phyloP scores from a whole-genome alignment of 2,329 filamentous ascomycete species.

The Dactylella cylindrospora region DNA sequence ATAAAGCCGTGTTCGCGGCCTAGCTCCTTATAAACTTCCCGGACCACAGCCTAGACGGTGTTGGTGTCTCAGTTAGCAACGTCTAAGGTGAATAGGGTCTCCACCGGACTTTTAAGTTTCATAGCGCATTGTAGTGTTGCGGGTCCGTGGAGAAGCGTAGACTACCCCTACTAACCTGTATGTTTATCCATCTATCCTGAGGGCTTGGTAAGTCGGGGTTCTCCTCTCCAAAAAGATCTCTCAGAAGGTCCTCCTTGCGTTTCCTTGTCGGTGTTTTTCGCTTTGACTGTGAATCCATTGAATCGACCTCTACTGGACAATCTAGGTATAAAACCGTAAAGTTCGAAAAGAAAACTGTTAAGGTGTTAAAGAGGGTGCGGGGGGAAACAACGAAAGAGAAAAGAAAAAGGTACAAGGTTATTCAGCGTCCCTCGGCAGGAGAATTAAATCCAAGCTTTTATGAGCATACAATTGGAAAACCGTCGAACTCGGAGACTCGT shows the following conservation, averaged over 20 bases:
- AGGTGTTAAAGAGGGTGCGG: constrained; percentile 6
- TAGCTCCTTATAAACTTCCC: constrained; percentile 43
- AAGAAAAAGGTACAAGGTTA: constrained; percentile 11
- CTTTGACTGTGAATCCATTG: constrained; percentile 24
- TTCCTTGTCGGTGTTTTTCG: constrained; percentile 37
- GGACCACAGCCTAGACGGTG: constrained; percentile 33
- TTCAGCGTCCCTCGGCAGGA: constrained; percentile 1
- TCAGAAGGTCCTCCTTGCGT: constrained; percentile 39
- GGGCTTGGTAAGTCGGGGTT: constrained; percentile 40
- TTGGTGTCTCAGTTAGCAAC: too few species aligned
- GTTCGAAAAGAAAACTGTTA: constrained; percentile 5
- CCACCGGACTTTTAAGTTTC: too few species aligned
- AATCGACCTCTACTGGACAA: neutral
- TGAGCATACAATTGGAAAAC: constrained; percentile 39
- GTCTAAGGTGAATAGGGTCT: too few species aligned
- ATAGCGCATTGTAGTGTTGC: too few species aligned
- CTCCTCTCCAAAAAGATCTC: constrained; percentile 42
- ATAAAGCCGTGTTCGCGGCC: constrained; percentile 42
- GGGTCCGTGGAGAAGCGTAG: too few species aligned
- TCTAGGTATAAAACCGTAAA: neutral
- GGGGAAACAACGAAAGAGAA: neutral
- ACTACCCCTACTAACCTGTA: constrained; percentile 33
- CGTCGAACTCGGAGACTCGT: constrained; percentile 43
- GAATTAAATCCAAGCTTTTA: constrained; percentile 17
- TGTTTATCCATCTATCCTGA: constrained; percentile 43